Base-by-base conservation (phyloP, 257 asterid genomes). In the Nicotiana paniculata region DNA sequence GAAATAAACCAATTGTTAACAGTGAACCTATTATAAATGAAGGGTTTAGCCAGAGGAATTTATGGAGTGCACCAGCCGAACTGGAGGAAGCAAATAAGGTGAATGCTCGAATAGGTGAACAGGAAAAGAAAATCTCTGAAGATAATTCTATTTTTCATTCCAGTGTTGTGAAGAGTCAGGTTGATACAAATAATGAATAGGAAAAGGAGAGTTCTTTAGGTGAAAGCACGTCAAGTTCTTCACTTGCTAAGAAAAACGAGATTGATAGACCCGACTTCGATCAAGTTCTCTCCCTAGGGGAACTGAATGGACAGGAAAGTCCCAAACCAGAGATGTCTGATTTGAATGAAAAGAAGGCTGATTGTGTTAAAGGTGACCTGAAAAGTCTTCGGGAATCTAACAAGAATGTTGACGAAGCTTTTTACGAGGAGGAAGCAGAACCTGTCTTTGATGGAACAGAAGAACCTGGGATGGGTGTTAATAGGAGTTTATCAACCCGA, bases 371-470 rank as follows among this genome's bases (percentile, higher is more conserved):
- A 48, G 76, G 12, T 64, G 85, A 83, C 69, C 77, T 58, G 61
- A 83, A 43, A 70, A 81, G 81, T 72, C 61, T 88, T 57, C 75
- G 63, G 16, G 80, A 46, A 77, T 77, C 85, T 62, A 63, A 80
- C 37, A 89, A 81, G 84, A 87, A 66, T 69, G 77, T 79, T 21
- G 89, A 78, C 16, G 90, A 86, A 83, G 85, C 51, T 81, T 84
- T 77, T 74, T 10, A 74, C 17, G 90, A 87, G 86, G 95, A 89
- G 81, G 93, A 88, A 81, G 87, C 81, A 28, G 96, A 92, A 82
- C 96, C 97, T 5, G 87, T 92, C 58, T 91, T 91, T 81, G 95
- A 93, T 89, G 98, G 96, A 76, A 88, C 89, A 39, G 97, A 90
- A 87, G 88, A 84, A 35, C 90, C 93, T 59, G 90, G 63, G 61